These are phyloP conservation scores for Helotiales sp. DNA, from an alignment of 2,329 filamentous ascomycete species.

Conservation along the genomic window DNA sequence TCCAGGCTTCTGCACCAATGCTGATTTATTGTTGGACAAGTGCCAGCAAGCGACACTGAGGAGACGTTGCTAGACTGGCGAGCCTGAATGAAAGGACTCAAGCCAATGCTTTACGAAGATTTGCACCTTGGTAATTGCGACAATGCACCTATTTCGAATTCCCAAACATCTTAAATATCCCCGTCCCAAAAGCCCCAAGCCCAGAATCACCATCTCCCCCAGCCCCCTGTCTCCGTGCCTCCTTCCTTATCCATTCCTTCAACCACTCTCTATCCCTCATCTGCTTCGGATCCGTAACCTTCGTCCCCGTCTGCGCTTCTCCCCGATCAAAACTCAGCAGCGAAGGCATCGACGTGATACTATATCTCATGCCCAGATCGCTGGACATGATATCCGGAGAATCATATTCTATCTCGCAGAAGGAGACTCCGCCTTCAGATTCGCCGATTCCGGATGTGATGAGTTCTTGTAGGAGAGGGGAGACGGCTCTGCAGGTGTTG, in stretches of 20 bases:
- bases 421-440: conserved; percentile 55
- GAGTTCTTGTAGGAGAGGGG: conserved; percentile 49
- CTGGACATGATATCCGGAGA: conserved; percentile 54
- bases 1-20: too few relatives aligned
- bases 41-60: too few relatives aligned
- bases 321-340: conserved; percentile 57
- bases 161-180: conserved; percentile 43
- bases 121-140: too few relatives aligned
- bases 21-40: too few relatives aligned
- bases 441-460: conserved; percentile 50
- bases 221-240: conserved; percentile 48
- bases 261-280: conserved; percentile 52
- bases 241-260: conserved; percentile 53
- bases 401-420: conserved; percentile 56
- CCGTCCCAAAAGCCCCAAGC: conserved; percentile 40
- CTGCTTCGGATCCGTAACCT: conserved; percentile 48
- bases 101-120: too few relatives aligned
- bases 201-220: conserved; percentile 44
- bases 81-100: too few relatives aligned
- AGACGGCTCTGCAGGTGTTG: conserved; percentile 51
- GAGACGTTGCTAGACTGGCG: too few relatives aligned
- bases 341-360: conserved; percentile 59
- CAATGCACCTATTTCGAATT: conserved; percentile 23
- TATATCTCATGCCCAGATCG: conserved; percentile 52
- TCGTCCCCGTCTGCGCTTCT: conserved; percentile 50